A percentile compares a stretch with the other conserved stretches of the same genome.
phyloP scores from a whole-genome alignment of 805 yeast species.

The Barnettozyma pratensis region DNA sequence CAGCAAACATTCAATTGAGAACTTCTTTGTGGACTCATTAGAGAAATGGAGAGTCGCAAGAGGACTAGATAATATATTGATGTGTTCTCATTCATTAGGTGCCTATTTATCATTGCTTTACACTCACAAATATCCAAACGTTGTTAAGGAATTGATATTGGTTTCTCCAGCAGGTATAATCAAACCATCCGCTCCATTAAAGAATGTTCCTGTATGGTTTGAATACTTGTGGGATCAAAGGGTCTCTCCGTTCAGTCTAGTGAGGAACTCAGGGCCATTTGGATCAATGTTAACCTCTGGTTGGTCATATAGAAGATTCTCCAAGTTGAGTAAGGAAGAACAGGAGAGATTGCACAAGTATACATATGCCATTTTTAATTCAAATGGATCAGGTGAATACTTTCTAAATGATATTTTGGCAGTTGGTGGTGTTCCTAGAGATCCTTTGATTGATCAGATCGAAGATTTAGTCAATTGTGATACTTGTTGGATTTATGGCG shows the following conservation, averaged over 20 bases:
- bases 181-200: slow-evolving; percentile 35
- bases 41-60: slow-evolving; percentile 55
- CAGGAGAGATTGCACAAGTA: slow-evolving; percentile 69
- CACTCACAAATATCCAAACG: slow-evolving; percentile 53
- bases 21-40: slow-evolving; percentile 48
- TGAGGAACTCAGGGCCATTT: slow-evolving; percentile 70
- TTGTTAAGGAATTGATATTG: slow-evolving; percentile 64
- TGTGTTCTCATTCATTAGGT: slow-evolving; percentile 89
- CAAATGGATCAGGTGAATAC: slow-evolving; percentile 90
- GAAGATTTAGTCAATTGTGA: slow-evolving; percentile 45
- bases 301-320: slow-evolving; percentile 83
- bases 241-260: slow-evolving; percentile 78
- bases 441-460: slow-evolving; percentile 51
- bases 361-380: slow-evolving; percentile 78
- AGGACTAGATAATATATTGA: slow-evolving; percentile 43
- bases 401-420: slow-evolving; percentile 77
- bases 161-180: slow-evolving; percentile 89
- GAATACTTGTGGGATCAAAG: slow-evolving; percentile 78
- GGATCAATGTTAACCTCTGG: slow-evolving; percentile 86
- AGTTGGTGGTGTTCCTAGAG: slow-evolving; percentile 87
- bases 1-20: slow-evolving; percentile 28
- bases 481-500: slow-evolving; percentile 83
- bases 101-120: slow-evolving; percentile 75
- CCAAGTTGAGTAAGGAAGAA: slow-evolving; percentile 38
- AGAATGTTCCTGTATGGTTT: slow-evolving; percentile 71